Base-by-base conservation (phyloP, 352 stramenopile genomes). In the Pythium insidiosum region DNA sequence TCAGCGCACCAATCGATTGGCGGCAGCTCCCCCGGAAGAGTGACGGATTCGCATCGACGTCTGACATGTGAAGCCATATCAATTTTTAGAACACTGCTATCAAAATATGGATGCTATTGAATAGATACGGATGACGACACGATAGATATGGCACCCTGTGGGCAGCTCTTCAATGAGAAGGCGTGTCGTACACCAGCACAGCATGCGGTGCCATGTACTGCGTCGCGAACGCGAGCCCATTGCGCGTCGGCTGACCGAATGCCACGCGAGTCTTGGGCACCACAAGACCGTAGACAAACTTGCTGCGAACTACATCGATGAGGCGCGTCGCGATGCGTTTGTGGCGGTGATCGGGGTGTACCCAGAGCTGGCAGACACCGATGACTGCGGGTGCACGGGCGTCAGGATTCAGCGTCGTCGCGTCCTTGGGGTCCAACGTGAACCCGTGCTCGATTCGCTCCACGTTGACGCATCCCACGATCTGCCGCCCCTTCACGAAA, bases 281-380 rank as follows among this genome's bases (percentile, higher is more conserved):
- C 15, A 50, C 58, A 53, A 88, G 68, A 12, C 76, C 73, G 41
- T 92, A 92, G 22, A 85, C 79, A 26, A 68, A 77, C 38, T 83
- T 87, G 15, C 81, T 65, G 3, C 76, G 63, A 24, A 80, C 62
- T 5, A 63, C 56, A 43, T 89, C 65, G 7, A 92, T 52, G 19
- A 92, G 58, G 11, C 70, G 58, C 2, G 68, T 76, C 0, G 79
- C 76, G 20, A 92, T 67, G 19, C 52, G 43, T 56, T 75, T 64
- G 29, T 61, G 54, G 15, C 73, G 68, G 39, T 63, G 69, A 7
- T 50, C 44, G 16, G 70, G 66, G 35, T 89, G 72, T 2, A 86
- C 77, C 73, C 74, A 89, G 20, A 92, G 50, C 50, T 84, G 74
- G 26, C 73, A 83, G 34, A 89, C 65, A 3, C 79, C 79, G 1